These are phyloP conservation scores for Phoenix dactylifera DNA, from an alignment of 176 grass and related monocot species.

Conservation along the genomic window DNA sequence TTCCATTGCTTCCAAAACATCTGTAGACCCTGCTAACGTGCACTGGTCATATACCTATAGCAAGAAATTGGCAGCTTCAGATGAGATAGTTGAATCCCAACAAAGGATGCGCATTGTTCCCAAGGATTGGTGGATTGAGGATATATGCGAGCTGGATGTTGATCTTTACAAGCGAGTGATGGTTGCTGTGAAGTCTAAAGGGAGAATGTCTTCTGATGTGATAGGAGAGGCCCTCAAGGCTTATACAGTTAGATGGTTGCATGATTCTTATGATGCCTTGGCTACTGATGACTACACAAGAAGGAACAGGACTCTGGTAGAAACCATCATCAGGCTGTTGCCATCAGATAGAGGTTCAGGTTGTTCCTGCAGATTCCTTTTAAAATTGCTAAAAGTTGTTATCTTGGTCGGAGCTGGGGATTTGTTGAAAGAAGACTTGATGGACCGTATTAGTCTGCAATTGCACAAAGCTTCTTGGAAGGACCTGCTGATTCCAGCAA, in stretches of 20 bases:
- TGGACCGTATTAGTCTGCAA: constrained; percentile 56
- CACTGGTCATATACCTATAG: constrained; percentile 71
- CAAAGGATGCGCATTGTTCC: constrained; percentile 33
- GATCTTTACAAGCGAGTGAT: constrained; percentile 97
- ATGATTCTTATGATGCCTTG: constrained; percentile 72
- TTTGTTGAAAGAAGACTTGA: constrained; percentile 69
- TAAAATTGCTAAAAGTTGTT: constrained; percentile 86
- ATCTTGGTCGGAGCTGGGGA: constrained; percentile 64
- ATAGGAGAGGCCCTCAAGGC: constrained; percentile 82
- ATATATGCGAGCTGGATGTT: constrained; percentile 85
- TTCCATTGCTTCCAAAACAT: constrained; percentile 82
- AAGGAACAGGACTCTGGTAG: constrained; percentile 68
- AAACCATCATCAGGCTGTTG: constrained; percentile 88
- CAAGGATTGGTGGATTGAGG: constrained; percentile 95
- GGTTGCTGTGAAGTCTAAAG: constrained; percentile 84
- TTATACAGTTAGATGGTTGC: constrained; percentile 86
- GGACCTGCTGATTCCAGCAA: constrained; percentile 65
- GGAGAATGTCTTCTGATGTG: constrained; percentile 81
- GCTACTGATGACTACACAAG: constrained; percentile 80
- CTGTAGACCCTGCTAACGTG: constrained; percentile 72
- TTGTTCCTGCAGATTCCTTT: constrained; percentile 89
- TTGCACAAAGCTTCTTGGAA: constrained; percentile 78
- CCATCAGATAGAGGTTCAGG: constrained; percentile 84
- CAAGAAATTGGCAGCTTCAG: constrained; percentile 43
- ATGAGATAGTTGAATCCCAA: constrained; percentile 55